These are phyloP conservation scores for Rhodotorula sp. DNA, from an alignment of 1,284 basidiomycete species.

Conservation along the genomic window DNA sequence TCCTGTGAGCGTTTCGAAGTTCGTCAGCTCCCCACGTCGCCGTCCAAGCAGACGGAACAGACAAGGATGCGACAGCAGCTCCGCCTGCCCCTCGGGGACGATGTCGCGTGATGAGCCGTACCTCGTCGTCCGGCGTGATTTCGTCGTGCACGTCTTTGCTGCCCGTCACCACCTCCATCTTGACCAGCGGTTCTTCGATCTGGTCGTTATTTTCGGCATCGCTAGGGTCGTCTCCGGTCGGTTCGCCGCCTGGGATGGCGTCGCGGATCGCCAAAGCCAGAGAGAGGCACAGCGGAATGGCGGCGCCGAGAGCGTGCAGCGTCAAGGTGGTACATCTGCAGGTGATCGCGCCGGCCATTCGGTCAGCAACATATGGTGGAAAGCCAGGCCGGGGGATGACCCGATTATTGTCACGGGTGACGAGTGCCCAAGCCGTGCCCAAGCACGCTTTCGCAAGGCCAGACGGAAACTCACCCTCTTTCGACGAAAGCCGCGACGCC, in stretches of 20 bases:
- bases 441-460: neutral
- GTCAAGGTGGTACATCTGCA: conserved; percentile 31
- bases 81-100: neutral
- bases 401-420: too few relatives aligned
- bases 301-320: conserved; percentile 42
- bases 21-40: neutral
- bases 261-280: conserved; percentile 43
- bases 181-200: conserved; percentile 4
- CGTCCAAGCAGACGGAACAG: neutral
- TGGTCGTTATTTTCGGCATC: neutral
- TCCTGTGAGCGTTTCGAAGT: neutral
- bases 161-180: conserved; percentile 38
- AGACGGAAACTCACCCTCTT: conserved; percentile 33
- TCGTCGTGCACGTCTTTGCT: conserved; percentile 41
- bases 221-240: neutral
- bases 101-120: conserved; percentile 1
- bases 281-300: conserved; percentile 43
- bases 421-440: too few relatives aligned
- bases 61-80: too few relatives aligned
- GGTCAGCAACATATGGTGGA: too few relatives aligned
- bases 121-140: conserved; percentile 42
- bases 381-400: too few relatives aligned
- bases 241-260: conserved; percentile 40
- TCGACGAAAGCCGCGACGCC: conserved; percentile 40
- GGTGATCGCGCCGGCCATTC: neutral